phyloP scores from a whole-genome alignment of 2,329 filamentous ascomycete species.

The Venturia aucupariae region DNA sequence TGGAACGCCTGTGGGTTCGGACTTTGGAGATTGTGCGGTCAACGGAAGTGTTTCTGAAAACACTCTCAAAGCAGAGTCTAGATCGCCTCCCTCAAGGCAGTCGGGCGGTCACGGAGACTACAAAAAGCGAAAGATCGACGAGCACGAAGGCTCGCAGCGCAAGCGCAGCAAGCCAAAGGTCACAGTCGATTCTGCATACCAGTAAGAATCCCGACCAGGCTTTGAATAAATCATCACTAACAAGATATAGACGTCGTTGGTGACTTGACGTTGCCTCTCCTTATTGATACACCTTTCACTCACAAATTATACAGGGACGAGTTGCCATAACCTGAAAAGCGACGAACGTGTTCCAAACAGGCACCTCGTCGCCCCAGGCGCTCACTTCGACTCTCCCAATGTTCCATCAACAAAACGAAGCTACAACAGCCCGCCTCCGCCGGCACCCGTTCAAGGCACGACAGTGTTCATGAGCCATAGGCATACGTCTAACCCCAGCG shows the following conservation, averaged over 20 bases:
- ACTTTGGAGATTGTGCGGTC: conserved; percentile 8
- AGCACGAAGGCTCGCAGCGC: conserved; percentile 1
- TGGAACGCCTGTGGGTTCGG: conserved; percentile 9
- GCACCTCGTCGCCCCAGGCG: not conserved
- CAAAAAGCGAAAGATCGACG: conserved; percentile 7
- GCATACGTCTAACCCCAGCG: not conserved
- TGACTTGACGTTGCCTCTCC: not conserved
- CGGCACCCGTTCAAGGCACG: not conserved
- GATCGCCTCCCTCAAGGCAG: not conserved
- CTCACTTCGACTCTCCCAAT: not conserved
- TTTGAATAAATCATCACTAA: not conserved
- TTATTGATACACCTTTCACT: not conserved
- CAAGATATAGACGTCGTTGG: conserved; percentile 5
- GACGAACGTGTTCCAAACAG: not conserved
- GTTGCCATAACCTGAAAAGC: not conserved
- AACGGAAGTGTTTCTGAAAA: conserved; percentile 8
- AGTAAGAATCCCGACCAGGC: not conserved
- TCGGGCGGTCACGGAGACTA: not conserved
- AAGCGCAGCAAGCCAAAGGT: conserved; percentile 5
- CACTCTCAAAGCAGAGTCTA: conserved; percentile 1
- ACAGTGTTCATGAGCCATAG: not conserved
- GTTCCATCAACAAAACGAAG: not conserved
- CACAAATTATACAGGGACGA: not conserved
- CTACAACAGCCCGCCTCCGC: not conserved
- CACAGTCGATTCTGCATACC: not conserved